Percentiles rank a stretch among this genome's conserved stretches.
Evolutionary conservation across 2,329 filamentous ascomycete genomes (phyloP).

Genomic region (Pyricularia pennisetigena): DNA sequence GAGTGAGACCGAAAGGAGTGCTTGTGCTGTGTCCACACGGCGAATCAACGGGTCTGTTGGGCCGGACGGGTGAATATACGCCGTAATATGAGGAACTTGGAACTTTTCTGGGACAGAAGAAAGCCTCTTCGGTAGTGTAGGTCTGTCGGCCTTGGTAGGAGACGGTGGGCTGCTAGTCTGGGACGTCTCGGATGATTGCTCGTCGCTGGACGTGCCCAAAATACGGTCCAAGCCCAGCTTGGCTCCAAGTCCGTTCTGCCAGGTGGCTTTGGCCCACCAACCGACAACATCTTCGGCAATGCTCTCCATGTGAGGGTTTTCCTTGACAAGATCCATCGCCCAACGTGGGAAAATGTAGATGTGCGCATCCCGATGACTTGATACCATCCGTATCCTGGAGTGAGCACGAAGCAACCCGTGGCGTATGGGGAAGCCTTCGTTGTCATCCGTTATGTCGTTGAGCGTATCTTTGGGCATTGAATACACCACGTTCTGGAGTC

Average conservation of each 20-base stretch:
- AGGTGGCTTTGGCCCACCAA: slow-evolving; percentile 91
- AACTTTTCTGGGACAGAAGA: neutral
- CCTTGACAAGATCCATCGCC: slow-evolving; percentile 74
- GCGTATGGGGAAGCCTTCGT: slow-evolving; percentile 63
- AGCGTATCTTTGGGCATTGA: slow-evolving; percentile 83
- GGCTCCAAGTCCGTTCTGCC: slow-evolving; percentile 71
- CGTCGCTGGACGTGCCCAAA: slow-evolving; percentile 25
- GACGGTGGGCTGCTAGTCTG: slow-evolving; percentile 4
- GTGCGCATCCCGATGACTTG: slow-evolving; percentile 80
- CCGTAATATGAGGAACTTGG: slow-evolving; percentile 61
- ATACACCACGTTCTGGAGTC: slow-evolving; percentile 71
- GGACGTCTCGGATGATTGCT: neutral
- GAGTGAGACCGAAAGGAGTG: slow-evolving; percentile 74
- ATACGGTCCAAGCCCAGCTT: slow-evolving; percentile 67
- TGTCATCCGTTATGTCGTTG: slow-evolving; percentile 71
- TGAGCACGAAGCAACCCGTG: slow-evolving; percentile 68
- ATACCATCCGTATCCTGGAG: slow-evolving; percentile 69
- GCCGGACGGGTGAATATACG: slow-evolving; percentile 64
- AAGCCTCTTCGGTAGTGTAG: slow-evolving; percentile 12
- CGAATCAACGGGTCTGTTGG: slow-evolving; percentile 58
- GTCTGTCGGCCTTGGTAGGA: slow-evolving; percentile 9
- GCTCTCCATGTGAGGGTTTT: slow-evolving; percentile 75
- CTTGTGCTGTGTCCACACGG: slow-evolving; percentile 76
- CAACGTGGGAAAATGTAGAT: slow-evolving; percentile 91
- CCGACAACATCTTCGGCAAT: slow-evolving; percentile 87